A percentile compares a stretch with the other conserved stretches of the same genome.
phyloP scores from a whole-genome alignment of 2,329 filamentous ascomycete species.

The Dryadomyces quercivorus region DNA sequence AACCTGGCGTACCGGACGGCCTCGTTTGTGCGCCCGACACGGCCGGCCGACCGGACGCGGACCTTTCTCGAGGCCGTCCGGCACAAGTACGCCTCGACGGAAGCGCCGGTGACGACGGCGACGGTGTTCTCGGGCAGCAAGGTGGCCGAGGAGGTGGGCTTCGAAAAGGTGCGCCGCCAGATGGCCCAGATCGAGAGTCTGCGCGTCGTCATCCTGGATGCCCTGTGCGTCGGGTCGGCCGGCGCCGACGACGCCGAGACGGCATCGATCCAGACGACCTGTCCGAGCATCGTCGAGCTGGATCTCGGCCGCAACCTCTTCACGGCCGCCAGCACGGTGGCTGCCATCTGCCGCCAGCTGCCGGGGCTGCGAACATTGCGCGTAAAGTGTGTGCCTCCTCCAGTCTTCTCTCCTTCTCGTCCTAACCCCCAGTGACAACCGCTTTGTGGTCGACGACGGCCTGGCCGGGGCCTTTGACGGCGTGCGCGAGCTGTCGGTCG shows the following conservation, averaged over 20 bases:
- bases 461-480: slow-evolving; percentile 31
- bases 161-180: slow-evolving; percentile 78
- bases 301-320: slow-evolving; percentile 81
- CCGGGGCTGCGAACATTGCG: slow-evolving; percentile 53
- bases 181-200: slow-evolving; percentile 69
- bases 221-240: slow-evolving; percentile 44
- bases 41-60: slow-evolving; percentile 53
- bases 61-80: slow-evolving; percentile 70
- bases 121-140: slow-evolving; percentile 62
- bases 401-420: neutral
- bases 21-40: slow-evolving; percentile 74
- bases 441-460: slow-evolving; percentile 36
- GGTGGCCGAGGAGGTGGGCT: slow-evolving; percentile 84
- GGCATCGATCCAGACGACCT: slow-evolving; percentile 34
- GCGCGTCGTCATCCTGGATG: slow-evolving; percentile 71
- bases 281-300: slow-evolving; percentile 60
- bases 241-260: slow-evolving; percentile 18
- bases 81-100: slow-evolving; percentile 68
- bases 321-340: slow-evolving; percentile 51
- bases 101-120: slow-evolving; percentile 7
- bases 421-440: slow-evolving; percentile 51
- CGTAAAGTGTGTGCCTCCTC: slow-evolving; percentile 48
- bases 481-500: slow-evolving; percentile 50
- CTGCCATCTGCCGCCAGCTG: slow-evolving; percentile 59
- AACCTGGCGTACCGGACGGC: slow-evolving; percentile 44